Percentiles rank a stretch among this genome's conserved stretches.
These are phyloP conservation scores for Schizosaccharomyces versatilis DNA, from an alignment of 1,139 yeast genomes.

Conservation along the genomic window DNA sequence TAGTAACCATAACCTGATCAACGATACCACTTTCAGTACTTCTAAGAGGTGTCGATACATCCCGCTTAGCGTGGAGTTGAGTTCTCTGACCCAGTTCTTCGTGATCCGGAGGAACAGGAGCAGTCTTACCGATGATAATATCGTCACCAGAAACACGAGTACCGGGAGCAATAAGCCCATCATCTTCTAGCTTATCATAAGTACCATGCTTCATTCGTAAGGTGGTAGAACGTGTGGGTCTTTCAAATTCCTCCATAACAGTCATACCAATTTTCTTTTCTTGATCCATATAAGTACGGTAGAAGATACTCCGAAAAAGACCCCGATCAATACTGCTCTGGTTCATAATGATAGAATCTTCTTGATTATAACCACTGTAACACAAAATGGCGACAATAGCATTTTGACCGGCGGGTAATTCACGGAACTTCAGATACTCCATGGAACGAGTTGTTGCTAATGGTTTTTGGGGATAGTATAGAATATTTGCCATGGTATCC, in stretches of 20 bases:
- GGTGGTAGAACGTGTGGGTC: conserved; percentile 72
- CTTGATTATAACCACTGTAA: conserved; percentile 96
- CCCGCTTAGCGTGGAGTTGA: conserved; percentile 91
- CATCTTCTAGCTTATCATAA: conserved; percentile 91
- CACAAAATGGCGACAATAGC: conserved; percentile 96
- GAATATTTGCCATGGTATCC: conserved; percentile 97
- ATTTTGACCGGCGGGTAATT: conserved; percentile 96
- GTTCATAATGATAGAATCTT: conserved; percentile 99
- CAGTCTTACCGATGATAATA: conserved; percentile 91
- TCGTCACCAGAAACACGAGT: conserved; percentile 97
- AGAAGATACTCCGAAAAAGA: conserved; percentile 78
- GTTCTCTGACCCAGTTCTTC: conserved; percentile 97
- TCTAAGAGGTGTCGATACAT: conserved; percentile 92
- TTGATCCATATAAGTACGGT: conserved; percentile 94
- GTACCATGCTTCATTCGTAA: conserved; percentile 92
- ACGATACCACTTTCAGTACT: conserved; percentile 96
- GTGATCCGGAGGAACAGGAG: conserved; percentile 84
- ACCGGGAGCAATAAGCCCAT: conserved; percentile 95
- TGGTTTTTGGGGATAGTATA: conserved; percentile 97
- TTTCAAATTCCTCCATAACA: conserved; percentile 23
- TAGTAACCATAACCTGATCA: conserved; percentile 86
- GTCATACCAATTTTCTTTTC: conserved; percentile 98
- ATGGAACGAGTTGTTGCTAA: conserved; percentile 95
- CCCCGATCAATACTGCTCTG: conserved; percentile 96
- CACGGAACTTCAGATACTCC: conserved; percentile 94